A percentile compares a stretch with the other conserved stretches of the same genome.
phyloP scores from a whole-genome alignment of 2,329 filamentous ascomycete genomes.

The Claviceps arundinis region DNA sequence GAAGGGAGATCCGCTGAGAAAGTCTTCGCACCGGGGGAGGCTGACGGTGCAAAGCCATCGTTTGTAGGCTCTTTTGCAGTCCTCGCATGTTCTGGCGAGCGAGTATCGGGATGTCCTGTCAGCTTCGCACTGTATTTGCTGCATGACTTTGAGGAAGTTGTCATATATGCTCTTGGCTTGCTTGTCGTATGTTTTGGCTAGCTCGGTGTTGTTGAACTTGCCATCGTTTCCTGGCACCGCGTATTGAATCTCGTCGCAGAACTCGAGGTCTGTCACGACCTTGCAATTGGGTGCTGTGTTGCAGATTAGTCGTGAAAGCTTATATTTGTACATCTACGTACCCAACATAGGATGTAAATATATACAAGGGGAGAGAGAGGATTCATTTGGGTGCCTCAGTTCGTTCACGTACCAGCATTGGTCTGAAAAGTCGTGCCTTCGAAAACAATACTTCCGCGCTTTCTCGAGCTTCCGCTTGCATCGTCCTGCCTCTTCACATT shows the following conservation, averaged over 20 bases:
- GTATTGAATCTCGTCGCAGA: slow-evolving; percentile 82
- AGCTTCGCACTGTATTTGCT: slow-evolving; percentile 77
- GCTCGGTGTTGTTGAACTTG: slow-evolving; percentile 44
- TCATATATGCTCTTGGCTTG: slow-evolving; percentile 56
- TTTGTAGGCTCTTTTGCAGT: slow-evolving; percentile 77
- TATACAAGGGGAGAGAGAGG: no score
- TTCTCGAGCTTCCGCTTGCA: slow-evolving; percentile 15
- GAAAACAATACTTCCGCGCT: slow-evolving; percentile 67
- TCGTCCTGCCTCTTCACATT: slow-evolving; percentile 23
- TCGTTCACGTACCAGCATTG: slow-evolving; percentile 48
- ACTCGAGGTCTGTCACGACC: slow-evolving; percentile 72
- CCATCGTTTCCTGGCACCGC: slow-evolving; percentile 71
- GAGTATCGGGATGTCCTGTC: slow-evolving; percentile 64
- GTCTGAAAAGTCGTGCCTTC: slow-evolving; percentile 61
- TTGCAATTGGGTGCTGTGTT: slow-evolving; percentile 63
- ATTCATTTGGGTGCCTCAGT: no score
- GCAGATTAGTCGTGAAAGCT: background rate
- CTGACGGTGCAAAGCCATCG: slow-evolving; percentile 88
- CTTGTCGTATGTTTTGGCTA: slow-evolving; percentile 66
- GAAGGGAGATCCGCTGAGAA: slow-evolving; percentile 36
- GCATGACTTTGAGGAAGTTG: slow-evolving; percentile 70
- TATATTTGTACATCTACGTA: no score
- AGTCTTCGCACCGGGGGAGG: slow-evolving; percentile 87
- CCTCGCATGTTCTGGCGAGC: slow-evolving; percentile 58
- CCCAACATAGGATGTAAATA: no score